Base-by-base conservation (phyloP, 805 yeast genomes). In the Kuraishia capsulata region DNA sequence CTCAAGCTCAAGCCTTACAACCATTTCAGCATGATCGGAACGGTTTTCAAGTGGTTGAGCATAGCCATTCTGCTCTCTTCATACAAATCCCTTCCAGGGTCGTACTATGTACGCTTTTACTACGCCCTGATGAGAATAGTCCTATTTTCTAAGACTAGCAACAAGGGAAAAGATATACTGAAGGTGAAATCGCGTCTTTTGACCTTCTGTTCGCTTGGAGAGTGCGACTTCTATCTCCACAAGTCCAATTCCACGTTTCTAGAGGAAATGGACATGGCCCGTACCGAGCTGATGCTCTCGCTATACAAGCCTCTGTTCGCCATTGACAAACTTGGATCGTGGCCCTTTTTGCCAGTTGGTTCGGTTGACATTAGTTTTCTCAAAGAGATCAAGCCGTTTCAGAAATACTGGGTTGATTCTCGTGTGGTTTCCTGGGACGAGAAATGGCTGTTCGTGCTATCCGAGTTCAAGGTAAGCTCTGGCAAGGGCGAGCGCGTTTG, bases 221-320 rank as follows among this genome's bases (percentile, higher is more conserved):
- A 89, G 53, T 78, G 86, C 52, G 97, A 89, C 57, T 73, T 84
- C 64, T 86, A 86, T 52, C 50, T 87, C 35, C 97, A 89, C 64
- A 90, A 89, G 62, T 76, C 82, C 40, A 90, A 90, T 56, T 78
- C 90, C 5, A 82, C 95, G 1, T 90, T 89, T 59, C 81, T 83
- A 51, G 61, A 67, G 16, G 97, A 89, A 47, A 64, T 86, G 53
- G 97, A 89, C 53, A 67, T 87, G 44, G 77, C 85, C 3, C 74
- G 97, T 53, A 68, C 83, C 5, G 75, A 77, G 40, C 57, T 80
- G 39, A 62, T 87, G 62, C 59, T 73, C 19, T 56, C 61, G 33
- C 59, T 76, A 4, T 73, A 89, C 48, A 79, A 75, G 49, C 70
- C 69, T 45, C 62, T 76, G 40, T 76, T 80, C 48, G 38, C 13